These are phyloP conservation scores for Globisporangium polare DNA, from an alignment of 352 stramenopile genomes.

Conservation along the genomic window DNA sequence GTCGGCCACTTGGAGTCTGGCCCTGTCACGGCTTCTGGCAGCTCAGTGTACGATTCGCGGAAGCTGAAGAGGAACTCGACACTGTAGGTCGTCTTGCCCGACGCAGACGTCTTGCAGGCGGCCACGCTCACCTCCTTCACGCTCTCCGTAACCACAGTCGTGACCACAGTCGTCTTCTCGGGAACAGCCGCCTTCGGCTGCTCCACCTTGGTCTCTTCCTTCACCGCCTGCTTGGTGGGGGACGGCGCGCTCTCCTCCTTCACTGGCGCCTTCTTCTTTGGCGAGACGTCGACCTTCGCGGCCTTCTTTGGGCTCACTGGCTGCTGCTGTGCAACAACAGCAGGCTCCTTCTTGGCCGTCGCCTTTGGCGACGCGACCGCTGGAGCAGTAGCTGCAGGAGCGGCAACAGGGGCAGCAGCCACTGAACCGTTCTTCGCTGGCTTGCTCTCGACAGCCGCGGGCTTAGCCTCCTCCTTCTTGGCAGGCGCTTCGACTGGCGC, in stretches of 20 bases:
- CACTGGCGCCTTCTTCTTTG: constrained; percentile 4
- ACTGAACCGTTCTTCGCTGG: constrained; percentile 10
- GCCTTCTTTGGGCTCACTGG: constrained; percentile 11
- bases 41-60: constrained; percentile 49
- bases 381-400: background rate
- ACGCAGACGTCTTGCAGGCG: constrained; percentile 25
- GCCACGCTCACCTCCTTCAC: constrained; percentile 30
- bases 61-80: constrained; percentile 59
- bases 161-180: constrained; percentile 7
- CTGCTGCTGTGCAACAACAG: background rate
- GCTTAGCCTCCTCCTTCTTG: constrained; percentile 14
- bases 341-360: constrained; percentile 9
- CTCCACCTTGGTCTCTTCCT: constrained; percentile 2
- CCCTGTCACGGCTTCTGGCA: constrained; percentile 33
- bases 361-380: constrained; percentile 4
- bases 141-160: constrained; percentile 2
- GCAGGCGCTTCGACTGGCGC: background rate
- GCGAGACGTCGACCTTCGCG: constrained; percentile 7
- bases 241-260: constrained; percentile 5
- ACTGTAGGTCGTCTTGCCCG: constrained; percentile 54
- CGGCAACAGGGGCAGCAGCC: background rate
- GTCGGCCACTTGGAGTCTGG: constrained; percentile 55
- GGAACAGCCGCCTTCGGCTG: background rate
- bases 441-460: constrained; percentile 12
- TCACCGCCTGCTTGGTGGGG: constrained; percentile 7